Evolutionary conservation across 2,329 filamentous ascomycete species (phyloP), one percentile per base, ranked within the genome.

Genomic region (Stachybotrys elegans): DNA sequence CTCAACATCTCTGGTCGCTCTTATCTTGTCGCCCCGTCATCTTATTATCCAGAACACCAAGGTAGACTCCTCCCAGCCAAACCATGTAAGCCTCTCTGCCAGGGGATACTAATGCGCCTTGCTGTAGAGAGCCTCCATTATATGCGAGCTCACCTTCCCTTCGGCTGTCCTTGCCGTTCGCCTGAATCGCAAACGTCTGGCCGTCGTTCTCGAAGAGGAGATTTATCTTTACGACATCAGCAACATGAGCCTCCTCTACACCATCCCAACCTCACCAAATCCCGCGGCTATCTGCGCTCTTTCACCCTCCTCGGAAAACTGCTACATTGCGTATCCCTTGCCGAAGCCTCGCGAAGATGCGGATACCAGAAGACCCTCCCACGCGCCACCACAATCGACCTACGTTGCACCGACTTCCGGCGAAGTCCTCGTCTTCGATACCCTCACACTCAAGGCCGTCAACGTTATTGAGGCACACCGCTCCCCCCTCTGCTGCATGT

Each of bases 171-270:
- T 97, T 32, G 91, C 92, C 17, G 89, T 98, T 47, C 87, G 91
- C 52, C 74, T 98, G 57, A 98, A 98, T 66, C 81, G 93, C 54
- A 97, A 96, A 66, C 84, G 93, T 29, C 78, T 98, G 21, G 89
- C 93, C 12, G 91, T 98, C 23, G 84, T 97, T 13, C 77, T 97
- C 45, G 93, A 98, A 63, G 90, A 95, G 57, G 87, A 95, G 62
- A 95, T 97, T 50, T 98, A 97, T 68, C 78, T 98, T 40, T 98
- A 98, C 71, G 93, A 98, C 65, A 97, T 98, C 53, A 90, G 91
- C 67, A 97, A 96, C 62, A 97, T 98, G 92, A 92, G 87, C 57
- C 80, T 97, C 46, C 75, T 97, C 32, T 86, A 90, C 65, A 95
- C 89, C 6, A 95, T 97, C 51, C 83, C 90, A 47, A 97, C 92